Percentiles rank a stretch among this genome's conserved stretches.
phyloP scores from a whole-genome alignment of 2,329 filamentous ascomycete species.

The Hypoxylon sp. region DNA sequence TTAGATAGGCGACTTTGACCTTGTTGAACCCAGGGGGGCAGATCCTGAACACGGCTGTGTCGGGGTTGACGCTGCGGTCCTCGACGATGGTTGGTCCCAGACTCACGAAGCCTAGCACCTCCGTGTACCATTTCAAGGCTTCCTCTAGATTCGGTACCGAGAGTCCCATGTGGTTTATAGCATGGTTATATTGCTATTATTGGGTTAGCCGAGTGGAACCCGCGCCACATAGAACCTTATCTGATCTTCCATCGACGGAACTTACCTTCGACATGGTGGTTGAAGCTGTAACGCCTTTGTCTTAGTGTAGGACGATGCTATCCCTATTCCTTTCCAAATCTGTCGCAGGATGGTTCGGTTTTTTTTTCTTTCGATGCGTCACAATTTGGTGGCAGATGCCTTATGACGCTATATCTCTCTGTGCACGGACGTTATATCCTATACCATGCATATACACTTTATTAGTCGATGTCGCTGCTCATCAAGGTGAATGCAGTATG shows the following conservation, averaged over 20 bases:
- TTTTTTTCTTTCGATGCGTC: background rate
- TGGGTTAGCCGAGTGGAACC: background rate
- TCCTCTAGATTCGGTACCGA: slow-evolving; percentile 3
- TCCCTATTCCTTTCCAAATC: background rate
- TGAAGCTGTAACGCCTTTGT: background rate
- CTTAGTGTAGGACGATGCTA: background rate
- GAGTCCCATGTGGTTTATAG: slow-evolving; percentile 3
- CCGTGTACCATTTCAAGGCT: background rate
- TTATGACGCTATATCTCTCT: background rate
- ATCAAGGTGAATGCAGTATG: background rate
- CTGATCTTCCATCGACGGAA: background rate
- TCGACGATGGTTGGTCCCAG: slow-evolving; percentile 4
- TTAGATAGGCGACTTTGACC: slow-evolving; percentile 1
- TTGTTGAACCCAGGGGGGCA: background rate
- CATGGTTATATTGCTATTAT: slow-evolving; percentile 1
- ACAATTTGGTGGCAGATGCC: background rate
- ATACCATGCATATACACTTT: background rate
- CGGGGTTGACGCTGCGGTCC: background rate
- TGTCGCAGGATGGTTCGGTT: background rate
- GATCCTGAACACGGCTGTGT: slow-evolving; percentile 5
- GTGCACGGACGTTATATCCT: background rate
- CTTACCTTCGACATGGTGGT: slow-evolving; percentile 2
- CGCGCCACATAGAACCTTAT: slow-evolving; percentile 1
- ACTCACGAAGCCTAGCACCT: slow-evolving; percentile 1
- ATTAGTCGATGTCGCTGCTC: background rate